Conservation (phyloP, 2,329 filamentous ascomycete genomes). For the Alternaria tenuissima region DNA sequence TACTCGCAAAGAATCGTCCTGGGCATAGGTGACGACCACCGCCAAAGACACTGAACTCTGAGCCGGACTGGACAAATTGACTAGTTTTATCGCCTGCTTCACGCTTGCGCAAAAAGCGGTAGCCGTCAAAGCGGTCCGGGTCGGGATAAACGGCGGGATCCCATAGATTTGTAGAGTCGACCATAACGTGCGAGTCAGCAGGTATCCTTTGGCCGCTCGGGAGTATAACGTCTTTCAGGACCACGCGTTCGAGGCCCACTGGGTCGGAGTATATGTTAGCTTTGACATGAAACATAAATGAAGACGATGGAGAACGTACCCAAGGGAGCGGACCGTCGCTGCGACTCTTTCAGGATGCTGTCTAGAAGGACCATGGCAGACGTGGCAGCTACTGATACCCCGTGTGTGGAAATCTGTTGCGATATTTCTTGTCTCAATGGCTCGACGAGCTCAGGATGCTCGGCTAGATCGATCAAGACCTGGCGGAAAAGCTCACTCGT, state of each 20-base stretch:
- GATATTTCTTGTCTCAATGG: background rate
- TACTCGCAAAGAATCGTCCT: background rate
- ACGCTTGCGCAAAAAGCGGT: background rate
- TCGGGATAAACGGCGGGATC: too few relatives aligned
- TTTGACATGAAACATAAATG: background rate
- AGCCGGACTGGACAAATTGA: background rate
- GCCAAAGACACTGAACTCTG: background rate
- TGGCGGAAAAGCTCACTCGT: constrained; percentile 5
- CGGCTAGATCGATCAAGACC: constrained; percentile 4
- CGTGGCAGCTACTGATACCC: background rate
- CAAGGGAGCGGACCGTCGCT: background rate
- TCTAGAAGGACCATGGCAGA: constrained; percentile 5
- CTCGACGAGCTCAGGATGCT: background rate
- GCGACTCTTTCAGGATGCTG: constrained; percentile 4
- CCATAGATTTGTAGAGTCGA: too few relatives aligned
- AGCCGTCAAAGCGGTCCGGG: too few relatives aligned
- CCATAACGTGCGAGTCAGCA: too few relatives aligned
- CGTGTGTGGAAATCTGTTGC: too few relatives aligned
- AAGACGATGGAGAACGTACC: background rate
- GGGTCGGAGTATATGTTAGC: too few relatives aligned
- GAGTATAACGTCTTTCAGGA: too few relatives aligned
- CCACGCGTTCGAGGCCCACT: too few relatives aligned
- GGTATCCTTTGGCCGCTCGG: too few relatives aligned
- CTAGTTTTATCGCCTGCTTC: background rate
- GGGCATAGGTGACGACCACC: too few relatives aligned